These are phyloP conservation scores for Fusarium foetens DNA, from an alignment of 2,329 filamentous ascomycete species.

Conservation along the genomic window DNA sequence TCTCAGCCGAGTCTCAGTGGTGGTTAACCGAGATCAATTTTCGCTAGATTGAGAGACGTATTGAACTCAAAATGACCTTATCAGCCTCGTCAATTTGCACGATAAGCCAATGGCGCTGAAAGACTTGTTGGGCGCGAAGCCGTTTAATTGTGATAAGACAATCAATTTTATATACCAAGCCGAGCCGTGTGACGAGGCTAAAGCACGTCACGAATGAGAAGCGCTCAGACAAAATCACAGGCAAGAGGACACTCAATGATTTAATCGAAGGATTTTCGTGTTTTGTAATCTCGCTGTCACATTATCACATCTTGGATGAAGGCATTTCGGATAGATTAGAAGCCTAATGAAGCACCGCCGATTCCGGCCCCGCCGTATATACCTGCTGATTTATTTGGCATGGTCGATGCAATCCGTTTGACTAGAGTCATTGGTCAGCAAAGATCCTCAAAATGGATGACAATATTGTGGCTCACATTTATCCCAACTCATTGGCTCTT, in stretches of 20 bases:
- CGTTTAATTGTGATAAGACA: neutral
- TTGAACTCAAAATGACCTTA: conserved; percentile 2
- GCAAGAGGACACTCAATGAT: neutral
- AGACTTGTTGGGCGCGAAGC: neutral
- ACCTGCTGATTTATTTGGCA: neutral
- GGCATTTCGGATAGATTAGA: neutral
- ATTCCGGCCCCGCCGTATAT: neutral
- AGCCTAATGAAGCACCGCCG: neutral
- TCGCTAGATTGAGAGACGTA: neutral
- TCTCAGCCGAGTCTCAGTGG: neutral
- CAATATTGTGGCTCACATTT: conserved; percentile 31
- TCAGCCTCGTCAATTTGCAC: neutral
- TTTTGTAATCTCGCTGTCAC: neutral
- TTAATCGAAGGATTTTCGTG: neutral
- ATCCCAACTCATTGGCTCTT: conserved; percentile 40
- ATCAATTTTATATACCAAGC: neutral
- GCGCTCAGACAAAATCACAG: neutral
- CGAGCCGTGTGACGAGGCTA: neutral
- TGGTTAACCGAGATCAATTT: conserved; percentile 13
- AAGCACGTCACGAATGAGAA: neutral
- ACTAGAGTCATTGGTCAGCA: conserved; percentile 11
- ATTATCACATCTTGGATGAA: neutral
- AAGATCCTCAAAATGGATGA: neutral
- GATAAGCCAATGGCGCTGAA: neutral
- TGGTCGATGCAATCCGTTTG: conserved; percentile 6